A percentile compares a stretch with the other conserved stretches of the same genome.
Evolutionary conservation across 257 asterid genomes (phyloP).

Genomic region (Solanum phureja): DNA sequence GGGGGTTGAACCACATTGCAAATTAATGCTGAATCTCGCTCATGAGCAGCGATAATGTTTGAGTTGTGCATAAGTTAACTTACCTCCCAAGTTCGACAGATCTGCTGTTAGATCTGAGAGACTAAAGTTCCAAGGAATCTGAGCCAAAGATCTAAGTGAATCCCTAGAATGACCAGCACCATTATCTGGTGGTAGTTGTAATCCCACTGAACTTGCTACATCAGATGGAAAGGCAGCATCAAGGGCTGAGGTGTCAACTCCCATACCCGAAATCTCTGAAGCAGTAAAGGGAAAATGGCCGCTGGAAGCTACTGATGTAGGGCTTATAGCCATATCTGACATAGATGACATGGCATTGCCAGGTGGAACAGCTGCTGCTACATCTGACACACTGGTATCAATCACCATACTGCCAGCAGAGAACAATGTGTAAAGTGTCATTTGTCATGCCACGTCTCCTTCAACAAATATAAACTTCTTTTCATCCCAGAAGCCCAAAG

Average conservation of each 20-base stretch:
- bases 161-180: slow-evolving; percentile 81
- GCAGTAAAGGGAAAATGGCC: slow-evolving; percentile 89
- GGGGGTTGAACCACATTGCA: neutral
- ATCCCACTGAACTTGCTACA: slow-evolving; percentile 65
- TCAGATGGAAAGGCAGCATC: slow-evolving; percentile 86
- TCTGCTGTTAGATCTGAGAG: slow-evolving; percentile 92
- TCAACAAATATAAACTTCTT: neutral
- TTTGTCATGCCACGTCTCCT: neutral
- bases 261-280: slow-evolving; percentile 81
- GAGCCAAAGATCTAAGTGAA: slow-evolving; percentile 72
- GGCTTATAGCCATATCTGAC: slow-evolving; percentile 89
- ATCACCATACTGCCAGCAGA: slow-evolving; percentile 51
- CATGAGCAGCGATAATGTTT: neutral
- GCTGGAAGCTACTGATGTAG: slow-evolving; percentile 82
- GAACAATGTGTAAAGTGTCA: neutral
- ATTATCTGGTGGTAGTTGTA: slow-evolving; percentile 74
- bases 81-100: slow-evolving; percentile 80
- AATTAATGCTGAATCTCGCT: neutral
- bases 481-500: neutral
- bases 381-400: slow-evolving; percentile 40
- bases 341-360: slow-evolving; percentile 59
- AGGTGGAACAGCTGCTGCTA: slow-evolving; percentile 50
- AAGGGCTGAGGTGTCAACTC: slow-evolving; percentile 71
- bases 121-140: slow-evolving; percentile 91
- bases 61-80: neutral